A percentile compares a stretch with the other conserved stretches of the same genome.
Conservation (phyloP, 352 stramenopile genomes). For the Pythium brassicae region DNA sequence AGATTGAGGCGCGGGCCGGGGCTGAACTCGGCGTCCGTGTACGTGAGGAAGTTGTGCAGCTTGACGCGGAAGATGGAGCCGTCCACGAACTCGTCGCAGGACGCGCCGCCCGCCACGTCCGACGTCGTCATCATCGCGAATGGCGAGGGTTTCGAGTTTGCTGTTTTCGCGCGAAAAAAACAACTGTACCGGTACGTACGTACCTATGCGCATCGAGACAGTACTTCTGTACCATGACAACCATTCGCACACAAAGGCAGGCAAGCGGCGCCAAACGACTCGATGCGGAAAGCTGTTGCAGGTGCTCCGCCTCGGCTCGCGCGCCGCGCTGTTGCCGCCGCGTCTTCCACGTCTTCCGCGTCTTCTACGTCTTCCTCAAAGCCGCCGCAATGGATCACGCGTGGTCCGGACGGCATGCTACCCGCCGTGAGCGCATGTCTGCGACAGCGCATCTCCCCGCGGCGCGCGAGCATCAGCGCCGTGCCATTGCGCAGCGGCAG, state of each 20-base stretch:
- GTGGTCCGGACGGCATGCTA: slow-evolving; percentile 6
- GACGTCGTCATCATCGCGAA: slow-evolving; percentile 12
- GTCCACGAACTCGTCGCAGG: slow-evolving; percentile 76
- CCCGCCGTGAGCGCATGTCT: slow-evolving; percentile 17
- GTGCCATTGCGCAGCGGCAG: slow-evolving; percentile 62
- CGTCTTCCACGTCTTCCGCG: background rate
- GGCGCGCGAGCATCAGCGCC: slow-evolving; percentile 32
- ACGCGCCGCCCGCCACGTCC: slow-evolving; percentile 19
- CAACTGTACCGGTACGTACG: too few relatives aligned
- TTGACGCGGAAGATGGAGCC: slow-evolving; percentile 88
- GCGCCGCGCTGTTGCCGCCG: background rate
- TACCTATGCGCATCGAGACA: too few relatives aligned
- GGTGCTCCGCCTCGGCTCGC: background rate
- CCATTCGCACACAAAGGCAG: too few relatives aligned
- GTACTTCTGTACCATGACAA: too few relatives aligned
- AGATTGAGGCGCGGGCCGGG: slow-evolving; percentile 95
- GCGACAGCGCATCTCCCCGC: slow-evolving; percentile 29
- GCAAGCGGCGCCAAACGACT: too few relatives aligned
- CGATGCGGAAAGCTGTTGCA: background rate
- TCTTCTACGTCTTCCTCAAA: too few relatives aligned
- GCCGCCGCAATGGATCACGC: slow-evolving; percentile 11
- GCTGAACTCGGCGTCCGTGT: slow-evolving; percentile 87
- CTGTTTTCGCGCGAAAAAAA: slow-evolving; percentile 43
- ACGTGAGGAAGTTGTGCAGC: slow-evolving; percentile 95
- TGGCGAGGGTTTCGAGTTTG: background rate